phyloP scores from a whole-genome alignment of 495 filamentous ascomycete species.

The Hypomontagnella submonticulosa region DNA sequence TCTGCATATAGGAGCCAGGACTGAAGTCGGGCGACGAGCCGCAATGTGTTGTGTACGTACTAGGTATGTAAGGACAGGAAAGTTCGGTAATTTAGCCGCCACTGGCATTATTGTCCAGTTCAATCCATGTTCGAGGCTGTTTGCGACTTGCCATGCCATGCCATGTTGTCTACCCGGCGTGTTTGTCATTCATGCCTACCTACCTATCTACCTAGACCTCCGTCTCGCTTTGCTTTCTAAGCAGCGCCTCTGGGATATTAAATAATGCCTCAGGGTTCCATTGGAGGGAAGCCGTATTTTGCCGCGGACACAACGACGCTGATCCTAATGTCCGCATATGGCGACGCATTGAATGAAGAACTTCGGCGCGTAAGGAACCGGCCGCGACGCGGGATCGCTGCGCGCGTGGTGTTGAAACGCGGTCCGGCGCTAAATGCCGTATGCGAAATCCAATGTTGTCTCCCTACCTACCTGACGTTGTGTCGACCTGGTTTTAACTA shows the following conservation, averaged over 20 bases:
- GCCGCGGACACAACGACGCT: background rate
- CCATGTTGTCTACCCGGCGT: background rate
- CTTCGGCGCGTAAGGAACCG: background rate
- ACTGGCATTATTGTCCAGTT: too few species aligned
- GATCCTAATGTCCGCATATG: background rate
- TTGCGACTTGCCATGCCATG: too few species aligned
- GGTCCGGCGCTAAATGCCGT: too few species aligned
- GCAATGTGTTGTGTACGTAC: background rate
- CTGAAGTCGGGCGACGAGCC: background rate
- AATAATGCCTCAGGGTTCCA: background rate
- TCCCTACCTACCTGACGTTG: too few species aligned
- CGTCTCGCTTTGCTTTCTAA: background rate
- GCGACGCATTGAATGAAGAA: background rate
- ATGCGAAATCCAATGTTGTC: too few species aligned
- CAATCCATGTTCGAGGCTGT: background rate
- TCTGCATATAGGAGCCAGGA: background rate
- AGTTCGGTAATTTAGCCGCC: slow-evolving; percentile 7
- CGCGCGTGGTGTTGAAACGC: too few species aligned
- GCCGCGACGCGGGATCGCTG: too few species aligned
- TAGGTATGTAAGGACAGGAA: background rate
- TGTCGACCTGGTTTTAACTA: too few species aligned
- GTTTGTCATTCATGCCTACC: background rate
- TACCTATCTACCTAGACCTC: background rate
- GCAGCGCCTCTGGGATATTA: too few species aligned
- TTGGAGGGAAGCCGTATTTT: background rate